Conservation (phyloP, 495 filamentous ascomycete species). For the Penicillium psychrofluorescens region DNA sequence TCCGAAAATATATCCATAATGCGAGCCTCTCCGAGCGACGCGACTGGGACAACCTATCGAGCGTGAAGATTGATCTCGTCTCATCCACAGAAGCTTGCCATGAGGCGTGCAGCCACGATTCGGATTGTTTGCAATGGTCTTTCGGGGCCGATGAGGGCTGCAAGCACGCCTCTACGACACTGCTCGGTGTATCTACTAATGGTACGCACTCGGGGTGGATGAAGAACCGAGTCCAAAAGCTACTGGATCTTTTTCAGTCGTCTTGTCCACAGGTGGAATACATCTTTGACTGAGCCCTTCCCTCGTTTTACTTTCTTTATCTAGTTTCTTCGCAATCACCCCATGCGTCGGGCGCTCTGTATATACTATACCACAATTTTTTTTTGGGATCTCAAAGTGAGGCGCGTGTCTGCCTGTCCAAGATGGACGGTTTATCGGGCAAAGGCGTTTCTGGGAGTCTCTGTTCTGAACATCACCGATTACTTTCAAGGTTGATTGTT, state of each 20-base stretch:
- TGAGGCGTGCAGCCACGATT: slow-evolving; percentile 26
- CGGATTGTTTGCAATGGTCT: slow-evolving; percentile 36
- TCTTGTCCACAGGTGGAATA: slow-evolving; percentile 23
- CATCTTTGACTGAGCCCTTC: slow-evolving; percentile 11
- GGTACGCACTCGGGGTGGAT: slow-evolving; percentile 28
- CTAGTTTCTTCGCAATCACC: background rate
- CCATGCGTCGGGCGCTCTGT: too few species aligned
- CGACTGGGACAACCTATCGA: slow-evolving; percentile 29
- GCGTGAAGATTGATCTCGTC: slow-evolving; percentile 12
- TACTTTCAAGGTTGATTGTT: too few species aligned
- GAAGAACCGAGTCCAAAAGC: slow-evolving; percentile 13
- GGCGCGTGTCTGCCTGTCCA: too few species aligned
- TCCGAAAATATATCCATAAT: slow-evolving; percentile 20
- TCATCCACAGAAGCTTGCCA: slow-evolving; percentile 21
- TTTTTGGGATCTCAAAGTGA: too few species aligned
- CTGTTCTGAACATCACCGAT: too few species aligned
- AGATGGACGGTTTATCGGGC: too few species aligned
- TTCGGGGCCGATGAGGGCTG: slow-evolving; percentile 21
- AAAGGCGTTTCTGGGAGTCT: too few species aligned
- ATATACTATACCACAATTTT: too few species aligned
- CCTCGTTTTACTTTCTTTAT: slow-evolving; percentile 3
- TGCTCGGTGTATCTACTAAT: slow-evolving; percentile 15
- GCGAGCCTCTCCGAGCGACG: slow-evolving; percentile 7
- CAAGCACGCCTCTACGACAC: slow-evolving; percentile 24
- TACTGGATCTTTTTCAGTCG: slow-evolving; percentile 18